phyloP scores from a whole-genome alignment of 306 rosid genomes.

The Cucumis melo region DNA sequence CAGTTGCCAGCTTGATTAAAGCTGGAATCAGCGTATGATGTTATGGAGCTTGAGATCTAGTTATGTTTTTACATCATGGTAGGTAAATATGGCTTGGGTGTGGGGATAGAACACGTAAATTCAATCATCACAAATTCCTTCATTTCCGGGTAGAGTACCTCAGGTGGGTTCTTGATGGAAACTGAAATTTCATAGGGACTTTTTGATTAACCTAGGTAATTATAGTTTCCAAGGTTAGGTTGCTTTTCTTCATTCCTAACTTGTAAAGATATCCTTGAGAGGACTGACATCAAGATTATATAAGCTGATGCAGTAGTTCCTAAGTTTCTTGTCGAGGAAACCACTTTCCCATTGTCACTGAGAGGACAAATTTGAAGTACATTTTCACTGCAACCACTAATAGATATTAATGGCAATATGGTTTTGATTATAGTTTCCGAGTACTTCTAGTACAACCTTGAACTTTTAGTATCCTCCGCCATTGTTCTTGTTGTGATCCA shows the following conservation, averaged over 20 bases:
- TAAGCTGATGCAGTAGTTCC: not conserved
- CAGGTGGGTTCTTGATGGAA: constrained; percentile 1
- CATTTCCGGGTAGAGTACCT: not conserved
- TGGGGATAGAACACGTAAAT: not conserved
- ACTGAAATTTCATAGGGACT: constrained; percentile 14
- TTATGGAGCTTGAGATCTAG: constrained; percentile 14
- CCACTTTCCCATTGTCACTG: not conserved
- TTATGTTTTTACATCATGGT: constrained; percentile 5
- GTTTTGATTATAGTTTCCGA: not conserved
- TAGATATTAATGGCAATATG: not conserved
- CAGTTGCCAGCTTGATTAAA: constrained; percentile 66
- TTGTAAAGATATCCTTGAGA: constrained; percentile 10
- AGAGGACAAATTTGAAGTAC: not conserved
- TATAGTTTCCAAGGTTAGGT: not conserved
- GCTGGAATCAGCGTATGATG: constrained; percentile 12
- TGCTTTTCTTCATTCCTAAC: constrained; percentile 4
- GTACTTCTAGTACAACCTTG: not conserved
- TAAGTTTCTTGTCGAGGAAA: not conserved
- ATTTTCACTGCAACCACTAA: not conserved
- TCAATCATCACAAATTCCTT: constrained; percentile 4
- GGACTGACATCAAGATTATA: not conserved
- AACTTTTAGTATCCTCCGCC: not conserved
- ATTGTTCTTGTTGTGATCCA: not conserved
- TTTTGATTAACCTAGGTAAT: constrained; percentile 5
- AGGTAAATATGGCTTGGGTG: constrained; percentile 7